Evolutionary conservation across 106 monocot species (phyloP).

Genomic region (Dioscorea dumetorum): DNA sequence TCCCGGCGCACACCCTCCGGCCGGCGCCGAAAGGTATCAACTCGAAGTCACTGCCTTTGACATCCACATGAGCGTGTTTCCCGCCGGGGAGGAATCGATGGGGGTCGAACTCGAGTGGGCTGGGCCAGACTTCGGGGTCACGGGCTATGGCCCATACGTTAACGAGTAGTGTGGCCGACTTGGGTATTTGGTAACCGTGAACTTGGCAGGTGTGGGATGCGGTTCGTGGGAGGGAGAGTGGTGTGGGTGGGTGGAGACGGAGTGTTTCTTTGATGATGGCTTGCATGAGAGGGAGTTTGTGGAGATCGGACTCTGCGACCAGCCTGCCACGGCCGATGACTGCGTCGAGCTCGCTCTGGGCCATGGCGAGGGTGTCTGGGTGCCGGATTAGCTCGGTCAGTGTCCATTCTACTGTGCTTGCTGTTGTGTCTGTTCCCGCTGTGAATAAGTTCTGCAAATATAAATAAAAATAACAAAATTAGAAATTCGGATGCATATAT

Average conservation of each 20-base stretch:
- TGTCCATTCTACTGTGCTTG: conserved; percentile 35
- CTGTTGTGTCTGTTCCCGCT: conserved; percentile 25
- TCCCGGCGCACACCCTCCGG: conserved; percentile 26
- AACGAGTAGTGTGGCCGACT: not conserved
- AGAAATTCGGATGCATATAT: too few species aligned
- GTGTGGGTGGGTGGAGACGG: conserved; percentile 16
- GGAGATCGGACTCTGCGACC: not conserved
- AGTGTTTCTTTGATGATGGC: conserved; percentile 18
- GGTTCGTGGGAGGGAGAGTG: conserved; percentile 3
- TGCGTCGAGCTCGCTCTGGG: conserved; percentile 6
- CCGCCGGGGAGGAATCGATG: conserved; percentile 20
- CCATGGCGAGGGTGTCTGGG: not conserved
- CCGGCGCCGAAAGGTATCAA: conserved; percentile 31
- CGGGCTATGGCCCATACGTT: conserved; percentile 6
- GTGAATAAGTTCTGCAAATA: conserved; percentile 30
- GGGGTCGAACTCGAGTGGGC: conserved; percentile 3
- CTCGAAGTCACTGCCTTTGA: conserved; percentile 28
- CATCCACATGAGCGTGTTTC: conserved; percentile 10
- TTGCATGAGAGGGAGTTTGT: conserved; percentile 2
- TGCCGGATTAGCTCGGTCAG: conserved; percentile 2
- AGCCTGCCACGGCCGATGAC: not conserved
- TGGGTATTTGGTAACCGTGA: not conserved
- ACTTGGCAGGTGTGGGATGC: conserved; percentile 2
- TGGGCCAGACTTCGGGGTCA: not conserved
- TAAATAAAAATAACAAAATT: not conserved